phyloP scores from a whole-genome alignment of 441 rosid genomes.

The Melianthus villosus region DNA sequence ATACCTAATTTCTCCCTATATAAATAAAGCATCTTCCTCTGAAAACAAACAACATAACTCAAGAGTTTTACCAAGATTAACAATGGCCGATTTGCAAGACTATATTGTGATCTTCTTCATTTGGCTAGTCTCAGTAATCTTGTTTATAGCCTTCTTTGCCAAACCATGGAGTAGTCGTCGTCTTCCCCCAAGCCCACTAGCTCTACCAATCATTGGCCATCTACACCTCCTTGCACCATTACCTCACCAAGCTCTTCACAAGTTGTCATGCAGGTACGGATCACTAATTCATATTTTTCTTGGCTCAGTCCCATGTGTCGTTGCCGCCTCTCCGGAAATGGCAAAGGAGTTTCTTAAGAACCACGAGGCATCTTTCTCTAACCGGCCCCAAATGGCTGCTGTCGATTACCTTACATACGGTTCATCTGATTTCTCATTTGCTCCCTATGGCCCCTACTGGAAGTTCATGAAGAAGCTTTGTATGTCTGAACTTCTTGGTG shows the following conservation, averaged over 20 bases:
- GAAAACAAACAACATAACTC: neutral
- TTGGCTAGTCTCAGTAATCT: constrained; percentile 19
- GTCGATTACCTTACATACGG: constrained; percentile 33
- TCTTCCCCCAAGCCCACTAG: constrained; percentile 35
- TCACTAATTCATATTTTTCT: constrained; percentile 32
- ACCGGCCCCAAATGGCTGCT: constrained; percentile 17
- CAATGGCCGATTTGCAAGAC: constrained; percentile 20
- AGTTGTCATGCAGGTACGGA: constrained; percentile 30
- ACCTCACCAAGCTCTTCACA: constrained; percentile 46
- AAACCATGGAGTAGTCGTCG: constrained; percentile 7
- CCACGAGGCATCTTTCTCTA: constrained; percentile 23
- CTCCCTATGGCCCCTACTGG: constrained; percentile 41
- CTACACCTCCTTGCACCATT: constrained; percentile 40
- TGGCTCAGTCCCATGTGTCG: constrained; percentile 36
- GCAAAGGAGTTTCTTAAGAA: constrained; percentile 41
- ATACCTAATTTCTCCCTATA: no score
- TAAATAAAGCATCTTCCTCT: neutral
- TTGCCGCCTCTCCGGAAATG: constrained; percentile 32
- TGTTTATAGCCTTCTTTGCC: constrained; percentile 14
- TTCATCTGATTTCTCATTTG: constrained; percentile 24
- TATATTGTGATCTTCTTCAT: constrained; percentile 12
- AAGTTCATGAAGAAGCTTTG: constrained; percentile 39
- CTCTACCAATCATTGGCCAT: constrained; percentile 48
- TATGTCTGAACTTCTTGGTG: constrained; percentile 28
- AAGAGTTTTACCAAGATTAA: neutral